Evolutionary conservation across 1,284 basidiomycete species (phyloP).

Genomic region (Trichosporon sp.): DNA sequence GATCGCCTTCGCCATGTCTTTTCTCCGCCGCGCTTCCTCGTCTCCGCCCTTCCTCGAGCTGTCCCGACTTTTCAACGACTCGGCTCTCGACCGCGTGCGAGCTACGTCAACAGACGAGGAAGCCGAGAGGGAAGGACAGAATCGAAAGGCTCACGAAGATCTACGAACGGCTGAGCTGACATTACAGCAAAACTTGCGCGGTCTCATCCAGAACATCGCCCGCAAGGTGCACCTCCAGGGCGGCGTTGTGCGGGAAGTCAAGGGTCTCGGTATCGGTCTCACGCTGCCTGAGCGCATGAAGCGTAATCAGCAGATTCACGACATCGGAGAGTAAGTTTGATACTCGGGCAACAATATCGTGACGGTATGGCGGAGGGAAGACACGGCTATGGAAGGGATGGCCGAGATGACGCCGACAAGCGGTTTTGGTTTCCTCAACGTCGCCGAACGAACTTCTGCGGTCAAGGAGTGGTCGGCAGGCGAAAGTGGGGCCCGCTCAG

Average conservation of each 20-base stretch:
- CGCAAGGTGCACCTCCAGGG: slow-evolving; percentile 50
- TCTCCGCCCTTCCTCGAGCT: too few relatives aligned
- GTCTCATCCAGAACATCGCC: slow-evolving; percentile 50
- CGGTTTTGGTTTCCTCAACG: too few relatives aligned
- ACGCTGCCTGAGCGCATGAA: slow-evolving; percentile 51
- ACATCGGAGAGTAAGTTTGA: slow-evolving; percentile 54
- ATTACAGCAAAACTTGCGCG: slow-evolving; percentile 50
- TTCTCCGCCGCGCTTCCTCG: too few relatives aligned
- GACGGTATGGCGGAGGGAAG: background rate
- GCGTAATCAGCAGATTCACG: slow-evolving; percentile 55
- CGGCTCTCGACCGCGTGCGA: background rate
- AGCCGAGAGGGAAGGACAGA: too few relatives aligned
- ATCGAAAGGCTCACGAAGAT: background rate
- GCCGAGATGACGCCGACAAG: too few relatives aligned
- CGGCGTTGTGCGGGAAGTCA: slow-evolving; percentile 54
- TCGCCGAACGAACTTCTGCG: too few relatives aligned
- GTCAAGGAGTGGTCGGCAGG: too few relatives aligned
- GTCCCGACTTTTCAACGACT: background rate
- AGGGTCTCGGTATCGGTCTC: slow-evolving; percentile 47
- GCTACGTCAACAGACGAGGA: too few relatives aligned
- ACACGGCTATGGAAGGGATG: background rate
- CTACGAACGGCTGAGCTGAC: background rate
- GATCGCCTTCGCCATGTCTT: too few relatives aligned
- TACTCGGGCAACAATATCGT: background rate
- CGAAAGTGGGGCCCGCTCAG: too few relatives aligned